Conservation (phyloP, 306 rosid species). For the Cotoneaster glaucophyllus region DNA sequence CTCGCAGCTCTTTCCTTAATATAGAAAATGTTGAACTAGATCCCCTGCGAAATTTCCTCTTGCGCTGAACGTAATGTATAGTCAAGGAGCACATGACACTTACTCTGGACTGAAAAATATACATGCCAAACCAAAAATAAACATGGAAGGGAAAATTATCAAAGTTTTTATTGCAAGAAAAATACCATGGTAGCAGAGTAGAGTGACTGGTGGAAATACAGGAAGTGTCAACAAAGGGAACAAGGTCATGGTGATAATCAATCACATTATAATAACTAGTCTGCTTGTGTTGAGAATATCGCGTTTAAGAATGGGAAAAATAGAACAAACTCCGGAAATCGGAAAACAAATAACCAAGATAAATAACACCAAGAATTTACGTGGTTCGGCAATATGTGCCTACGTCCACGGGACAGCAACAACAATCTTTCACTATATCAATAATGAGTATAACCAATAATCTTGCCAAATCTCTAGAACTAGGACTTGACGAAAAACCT, state of each 20-base stretch:
- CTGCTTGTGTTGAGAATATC: too few relatives aligned
- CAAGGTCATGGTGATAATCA: not conserved
- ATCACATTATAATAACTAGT: not conserved
- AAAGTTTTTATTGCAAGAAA: not conserved
- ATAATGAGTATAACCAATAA: too few relatives aligned
- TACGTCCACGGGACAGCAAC: too few relatives aligned
- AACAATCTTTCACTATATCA: too few relatives aligned
- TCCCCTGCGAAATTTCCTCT: conserved; percentile 62
- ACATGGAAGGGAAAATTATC: not conserved
- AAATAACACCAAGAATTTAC: too few relatives aligned
- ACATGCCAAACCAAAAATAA: not conserved
- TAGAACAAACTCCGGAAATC: too few relatives aligned
- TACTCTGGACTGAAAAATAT: not conserved
- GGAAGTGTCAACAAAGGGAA: not conserved
- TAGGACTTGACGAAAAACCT: too few relatives aligned
- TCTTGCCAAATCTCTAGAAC: too few relatives aligned
- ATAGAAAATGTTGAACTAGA: conserved; percentile 54
- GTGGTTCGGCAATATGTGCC: too few relatives aligned
- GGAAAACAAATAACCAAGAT: too few relatives aligned
- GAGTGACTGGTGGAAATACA: not conserved
- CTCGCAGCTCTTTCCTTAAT: conserved; percentile 74
- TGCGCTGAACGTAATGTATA: conserved; percentile 69
- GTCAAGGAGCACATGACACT: conserved; percentile 44
- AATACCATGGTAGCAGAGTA: not conserved
- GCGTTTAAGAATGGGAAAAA: too few relatives aligned